A percentile compares a stretch with the other conserved stretches of the same genome.
These are phyloP conservation scores for Verticillium albo-atrum DNA, from an alignment of 2,329 filamentous ascomycete species.

Conservation along the genomic window DNA sequence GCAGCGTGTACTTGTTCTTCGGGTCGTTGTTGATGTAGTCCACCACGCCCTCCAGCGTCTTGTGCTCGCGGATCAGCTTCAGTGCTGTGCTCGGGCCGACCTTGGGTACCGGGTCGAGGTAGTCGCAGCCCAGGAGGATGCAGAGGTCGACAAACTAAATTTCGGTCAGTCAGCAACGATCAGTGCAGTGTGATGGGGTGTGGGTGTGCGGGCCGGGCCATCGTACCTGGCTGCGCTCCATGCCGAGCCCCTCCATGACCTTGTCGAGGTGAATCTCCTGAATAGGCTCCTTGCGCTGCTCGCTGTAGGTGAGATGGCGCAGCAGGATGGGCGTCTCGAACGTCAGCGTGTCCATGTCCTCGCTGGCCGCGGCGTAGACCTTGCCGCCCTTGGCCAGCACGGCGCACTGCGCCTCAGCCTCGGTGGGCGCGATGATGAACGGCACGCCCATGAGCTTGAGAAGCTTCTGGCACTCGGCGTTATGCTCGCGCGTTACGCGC, in stretches of 20 bases:
- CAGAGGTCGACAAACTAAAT: constrained; percentile 91
- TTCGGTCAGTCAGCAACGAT: not conserved
- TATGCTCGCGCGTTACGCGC: constrained; percentile 93
- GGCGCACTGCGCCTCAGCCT: constrained; percentile 96
- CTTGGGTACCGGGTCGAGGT: constrained; percentile 93
- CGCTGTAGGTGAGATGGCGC: constrained; percentile 91
- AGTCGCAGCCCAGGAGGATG: constrained; percentile 95
- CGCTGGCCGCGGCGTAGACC: constrained; percentile 92
- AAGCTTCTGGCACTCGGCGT: constrained; percentile 86
- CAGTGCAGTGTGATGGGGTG: too few relatives aligned
- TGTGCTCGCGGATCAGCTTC: constrained; percentile 90
- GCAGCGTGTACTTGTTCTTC: constrained; percentile 77
- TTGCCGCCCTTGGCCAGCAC: constrained; percentile 85
- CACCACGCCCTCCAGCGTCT: constrained; percentile 80
- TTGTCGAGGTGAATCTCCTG: constrained; percentile 89
- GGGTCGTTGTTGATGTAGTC: constrained; percentile 71
- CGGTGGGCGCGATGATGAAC: constrained; percentile 90
- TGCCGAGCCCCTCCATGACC: constrained; percentile 79
- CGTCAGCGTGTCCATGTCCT: constrained; percentile 98
- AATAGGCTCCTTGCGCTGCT: constrained; percentile 96
- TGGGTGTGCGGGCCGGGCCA: too few relatives aligned
- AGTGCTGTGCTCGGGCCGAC: constrained; percentile 88
- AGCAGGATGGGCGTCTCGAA: constrained; percentile 90
- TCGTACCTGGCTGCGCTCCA: constrained; percentile 78
- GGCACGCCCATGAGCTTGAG: constrained; percentile 95